Conservation (phyloP, 2,329 filamentous ascomycete species). For the Fusarium annulatum region DNA sequence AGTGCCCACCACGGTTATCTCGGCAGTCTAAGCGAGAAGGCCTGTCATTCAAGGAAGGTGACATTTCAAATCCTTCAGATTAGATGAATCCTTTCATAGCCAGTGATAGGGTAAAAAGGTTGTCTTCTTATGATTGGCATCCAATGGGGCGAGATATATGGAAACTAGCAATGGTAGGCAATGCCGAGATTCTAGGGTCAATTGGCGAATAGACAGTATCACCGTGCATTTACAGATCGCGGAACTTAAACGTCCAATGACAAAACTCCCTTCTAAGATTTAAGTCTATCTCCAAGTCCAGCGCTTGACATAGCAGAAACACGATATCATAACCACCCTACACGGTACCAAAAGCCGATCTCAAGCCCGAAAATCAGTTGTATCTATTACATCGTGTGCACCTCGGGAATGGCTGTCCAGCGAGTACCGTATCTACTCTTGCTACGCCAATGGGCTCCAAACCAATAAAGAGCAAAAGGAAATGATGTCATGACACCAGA, state of each 20-base stretch:
- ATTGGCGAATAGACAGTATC: too few relatives aligned
- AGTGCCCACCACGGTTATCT: not conserved
- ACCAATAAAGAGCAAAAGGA: not conserved
- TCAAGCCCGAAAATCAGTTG: too few relatives aligned
- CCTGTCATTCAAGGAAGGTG: not conserved
- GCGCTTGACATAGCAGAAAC: not conserved
- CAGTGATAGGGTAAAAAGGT: not conserved
- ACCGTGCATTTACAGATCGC: not conserved
- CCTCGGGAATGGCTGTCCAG: not conserved
- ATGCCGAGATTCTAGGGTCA: not conserved
- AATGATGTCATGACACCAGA: not conserved
- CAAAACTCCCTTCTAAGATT: accelerated
- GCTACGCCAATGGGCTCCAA: not conserved
- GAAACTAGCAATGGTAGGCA: not conserved
- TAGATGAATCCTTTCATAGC: not conserved
- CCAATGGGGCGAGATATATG: too few relatives aligned
- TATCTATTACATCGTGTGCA: not conserved
- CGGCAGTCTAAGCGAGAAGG: not conserved
- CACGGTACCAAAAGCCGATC: accelerated
- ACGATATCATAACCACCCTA: not conserved
- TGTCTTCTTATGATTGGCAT: not conserved
- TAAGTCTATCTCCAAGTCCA: not conserved
- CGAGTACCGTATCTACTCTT: not conserved
- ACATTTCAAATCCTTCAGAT: not conserved
- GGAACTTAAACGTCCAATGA: not conserved